A percentile compares a stretch with the other conserved stretches of the same genome.
Evolutionary conservation across 805 yeast genomes (phyloP).

Genomic region (Alloascoidea africana): DNA sequence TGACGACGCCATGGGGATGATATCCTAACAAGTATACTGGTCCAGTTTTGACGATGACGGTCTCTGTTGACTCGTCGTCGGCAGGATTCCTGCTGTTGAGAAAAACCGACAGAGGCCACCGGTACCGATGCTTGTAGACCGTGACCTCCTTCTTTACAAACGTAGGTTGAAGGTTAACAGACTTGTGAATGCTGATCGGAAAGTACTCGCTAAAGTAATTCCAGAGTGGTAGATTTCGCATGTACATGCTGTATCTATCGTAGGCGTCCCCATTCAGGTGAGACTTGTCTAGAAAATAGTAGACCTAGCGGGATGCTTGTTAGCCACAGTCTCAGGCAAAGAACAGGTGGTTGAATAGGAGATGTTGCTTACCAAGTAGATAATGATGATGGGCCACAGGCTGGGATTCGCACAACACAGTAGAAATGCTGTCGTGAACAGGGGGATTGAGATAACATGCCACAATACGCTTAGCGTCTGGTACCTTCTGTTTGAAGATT

Average conservation of each 20-base stretch:
- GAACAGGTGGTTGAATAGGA: neutral
- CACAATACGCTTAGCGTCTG: slow-evolving; percentile 58
- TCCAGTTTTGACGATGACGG: slow-evolving; percentile 2
- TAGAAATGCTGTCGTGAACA: slow-evolving; percentile 36
- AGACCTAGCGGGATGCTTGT: slow-evolving; percentile 18
- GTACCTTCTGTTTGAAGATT: slow-evolving; percentile 38
- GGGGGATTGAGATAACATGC: slow-evolving; percentile 60
- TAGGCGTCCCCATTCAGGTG: slow-evolving; percentile 62
- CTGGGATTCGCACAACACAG: slow-evolving; percentile 40
- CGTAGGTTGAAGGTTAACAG: slow-evolving; percentile 61
- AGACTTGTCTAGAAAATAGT: slow-evolving; percentile 44
- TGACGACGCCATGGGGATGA: slow-evolving; percentile 94
- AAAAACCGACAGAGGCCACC: neutral
- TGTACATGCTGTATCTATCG: slow-evolving; percentile 35
- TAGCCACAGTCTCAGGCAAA: neutral
- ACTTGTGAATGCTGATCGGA: slow-evolving; percentile 60
- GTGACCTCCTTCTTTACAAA: slow-evolving; percentile 26
- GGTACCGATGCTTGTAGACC: slow-evolving; percentile 10
- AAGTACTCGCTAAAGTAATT: slow-evolving; percentile 61
- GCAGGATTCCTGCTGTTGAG: slow-evolving; percentile 1
- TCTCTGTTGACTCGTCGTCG: neutral
- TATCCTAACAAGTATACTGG: slow-evolving; percentile 81
- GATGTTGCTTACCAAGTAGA: slow-evolving; percentile 32
- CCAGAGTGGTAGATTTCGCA: slow-evolving; percentile 50
- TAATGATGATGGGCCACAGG: slow-evolving; percentile 51